Conservation (phyloP, 345 rosid species). For the Brassica juncea region DNA sequence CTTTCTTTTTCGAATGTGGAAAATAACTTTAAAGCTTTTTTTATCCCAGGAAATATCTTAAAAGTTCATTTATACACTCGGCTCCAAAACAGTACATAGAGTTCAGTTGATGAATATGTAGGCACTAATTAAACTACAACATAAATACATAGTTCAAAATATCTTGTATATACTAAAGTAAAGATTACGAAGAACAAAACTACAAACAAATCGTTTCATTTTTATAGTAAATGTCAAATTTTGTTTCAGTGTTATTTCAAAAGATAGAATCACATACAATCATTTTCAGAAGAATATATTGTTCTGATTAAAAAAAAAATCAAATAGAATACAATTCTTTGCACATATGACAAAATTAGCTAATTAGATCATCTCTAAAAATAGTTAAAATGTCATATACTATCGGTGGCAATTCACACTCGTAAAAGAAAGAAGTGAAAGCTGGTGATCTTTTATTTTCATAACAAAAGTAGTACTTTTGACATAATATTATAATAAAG, state of each 20-base stretch:
- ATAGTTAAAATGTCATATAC: too few relatives aligned
- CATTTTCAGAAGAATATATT: too few relatives aligned
- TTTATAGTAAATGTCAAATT: too few relatives aligned
- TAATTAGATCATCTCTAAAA: too few relatives aligned
- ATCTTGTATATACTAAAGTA: not conserved
- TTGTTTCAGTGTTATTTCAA: too few relatives aligned
- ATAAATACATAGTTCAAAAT: not conserved
- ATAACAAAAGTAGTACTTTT: too few relatives aligned
- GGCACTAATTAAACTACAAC: not conserved
- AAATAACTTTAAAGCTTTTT: not conserved
- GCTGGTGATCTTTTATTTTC: not conserved
- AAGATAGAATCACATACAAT: too few relatives aligned
- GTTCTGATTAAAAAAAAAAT: too few relatives aligned
- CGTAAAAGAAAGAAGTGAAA: not conserved
- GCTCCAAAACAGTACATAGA: not conserved
- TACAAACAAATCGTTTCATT: too few relatives aligned
- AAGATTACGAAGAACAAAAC: not conserved
- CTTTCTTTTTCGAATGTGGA: not conserved
- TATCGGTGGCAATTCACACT: not conserved
- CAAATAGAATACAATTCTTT: too few relatives aligned
- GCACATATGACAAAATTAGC: too few relatives aligned
- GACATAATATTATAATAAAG: too few relatives aligned
- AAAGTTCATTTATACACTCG: not conserved
- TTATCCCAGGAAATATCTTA: not conserved
- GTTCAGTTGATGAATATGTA: not conserved